phyloP scores from a whole-genome alignment of 805 yeast species.

The Danielozyma ontarioensis region DNA sequence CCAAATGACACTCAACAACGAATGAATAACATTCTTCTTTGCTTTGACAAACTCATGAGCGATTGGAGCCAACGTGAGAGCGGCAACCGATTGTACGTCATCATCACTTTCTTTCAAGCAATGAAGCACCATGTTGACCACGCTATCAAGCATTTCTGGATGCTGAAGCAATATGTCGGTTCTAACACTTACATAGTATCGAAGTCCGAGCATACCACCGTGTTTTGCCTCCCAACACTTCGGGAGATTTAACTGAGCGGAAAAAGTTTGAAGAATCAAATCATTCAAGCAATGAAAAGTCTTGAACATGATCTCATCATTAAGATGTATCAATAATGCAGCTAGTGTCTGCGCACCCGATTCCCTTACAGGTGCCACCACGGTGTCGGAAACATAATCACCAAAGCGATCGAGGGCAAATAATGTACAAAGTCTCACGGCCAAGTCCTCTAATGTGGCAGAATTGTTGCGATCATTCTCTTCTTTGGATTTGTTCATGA shows the following conservation, averaged over 20 bases:
- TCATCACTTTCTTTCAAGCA: conserved; percentile 78
- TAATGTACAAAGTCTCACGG: conserved; percentile 77
- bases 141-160: conserved; percentile 58
- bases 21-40: conserved; percentile 45
- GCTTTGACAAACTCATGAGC: conserved; percentile 79
- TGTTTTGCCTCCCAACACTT: conserved; percentile 95
- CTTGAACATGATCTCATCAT: conserved; percentile 49
- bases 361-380: conserved; percentile 96
- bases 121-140: conserved; percentile 79
- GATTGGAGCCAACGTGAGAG: conserved; percentile 86
- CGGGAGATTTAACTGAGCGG: conserved; percentile 41
- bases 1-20: conserved; percentile 76
- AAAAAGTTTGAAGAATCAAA: conserved; percentile 60
- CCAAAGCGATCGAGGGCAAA: conserved; percentile 94
- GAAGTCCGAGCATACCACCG: conserved; percentile 92
- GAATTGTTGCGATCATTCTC: conserved; percentile 66
- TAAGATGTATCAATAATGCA: conserved; percentile 74
- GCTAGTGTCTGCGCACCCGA: conserved; percentile 94
- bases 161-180: conserved; percentile 66
- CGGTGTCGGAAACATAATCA: conserved; percentile 95
- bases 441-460: conserved; percentile 77
- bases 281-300: conserved; percentile 63
- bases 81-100: conserved; percentile 96
- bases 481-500: conserved; percentile 51
- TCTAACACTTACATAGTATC: conserved; percentile 87